phyloP scores from a whole-genome alignment of 2,329 filamentous ascomycete species.

The Zymoseptoria passerinii region DNA sequence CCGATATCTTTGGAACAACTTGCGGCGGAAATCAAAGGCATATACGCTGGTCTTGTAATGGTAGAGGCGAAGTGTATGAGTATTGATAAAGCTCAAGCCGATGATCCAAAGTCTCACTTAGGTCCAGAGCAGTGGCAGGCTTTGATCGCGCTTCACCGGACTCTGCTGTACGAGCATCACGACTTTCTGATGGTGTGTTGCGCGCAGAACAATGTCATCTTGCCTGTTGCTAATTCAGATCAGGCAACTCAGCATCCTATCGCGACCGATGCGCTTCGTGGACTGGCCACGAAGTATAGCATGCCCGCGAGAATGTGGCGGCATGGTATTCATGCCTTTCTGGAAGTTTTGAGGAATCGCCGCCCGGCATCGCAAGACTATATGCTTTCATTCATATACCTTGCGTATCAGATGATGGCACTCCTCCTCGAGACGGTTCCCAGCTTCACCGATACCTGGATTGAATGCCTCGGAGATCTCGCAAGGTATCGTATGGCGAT shows the following conservation, averaged over 20 bases:
- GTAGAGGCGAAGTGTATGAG: conserved; percentile 84
- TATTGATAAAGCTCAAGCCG: conserved; percentile 57
- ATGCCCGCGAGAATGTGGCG: conserved; percentile 96
- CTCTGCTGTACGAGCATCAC: conserved; percentile 42
- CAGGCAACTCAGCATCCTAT: conserved; percentile 73
- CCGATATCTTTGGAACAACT: conserved; percentile 68
- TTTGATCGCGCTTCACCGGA: conserved; percentile 71
- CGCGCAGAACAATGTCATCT: neutral
- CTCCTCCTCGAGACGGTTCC: conserved; percentile 78
- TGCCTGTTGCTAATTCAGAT: neutral
- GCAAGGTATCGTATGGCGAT: conserved; percentile 85
- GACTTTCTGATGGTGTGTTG: conserved; percentile 51
- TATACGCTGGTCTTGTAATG: conserved; percentile 76
- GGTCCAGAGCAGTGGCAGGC: conserved; percentile 73
- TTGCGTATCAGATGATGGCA: conserved; percentile 85
- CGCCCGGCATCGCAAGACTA: conserved; percentile 73
- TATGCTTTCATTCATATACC: conserved; percentile 84
- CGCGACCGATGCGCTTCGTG: conserved; percentile 57
- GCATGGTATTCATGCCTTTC: conserved; percentile 61
- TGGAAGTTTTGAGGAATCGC: conserved; percentile 52
- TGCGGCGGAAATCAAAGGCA: conserved; percentile 70
- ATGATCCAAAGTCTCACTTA: conserved; percentile 44
- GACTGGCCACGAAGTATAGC: conserved; percentile 69
- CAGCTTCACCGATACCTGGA: conserved; percentile 80
- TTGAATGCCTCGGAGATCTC: conserved; percentile 83